Conservation (phyloP, 1,284 basidiomycete species). For the Ustilago bromivora region DNA sequence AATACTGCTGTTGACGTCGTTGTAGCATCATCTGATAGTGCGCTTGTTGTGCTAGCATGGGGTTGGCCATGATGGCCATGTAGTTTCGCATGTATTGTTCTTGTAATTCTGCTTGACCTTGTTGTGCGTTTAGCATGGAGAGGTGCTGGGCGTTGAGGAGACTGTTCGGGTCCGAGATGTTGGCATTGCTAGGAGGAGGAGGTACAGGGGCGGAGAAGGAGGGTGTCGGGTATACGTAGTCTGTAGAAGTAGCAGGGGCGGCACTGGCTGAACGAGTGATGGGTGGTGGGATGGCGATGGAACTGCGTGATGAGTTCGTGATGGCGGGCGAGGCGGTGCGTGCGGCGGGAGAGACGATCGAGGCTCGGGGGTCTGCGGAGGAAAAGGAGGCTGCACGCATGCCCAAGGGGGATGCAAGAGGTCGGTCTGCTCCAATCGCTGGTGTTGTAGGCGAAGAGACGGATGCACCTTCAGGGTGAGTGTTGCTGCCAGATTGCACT, state of each 20-base stretch:
- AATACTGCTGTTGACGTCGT: conserved; percentile 48
- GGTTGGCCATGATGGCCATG: conserved; percentile 54
- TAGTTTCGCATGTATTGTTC: conserved; percentile 54
- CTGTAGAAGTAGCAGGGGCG: background rate
- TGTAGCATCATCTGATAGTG: conserved; percentile 51
- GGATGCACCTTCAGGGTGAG: background rate
- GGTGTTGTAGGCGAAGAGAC: background rate
- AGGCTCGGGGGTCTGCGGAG: conserved; percentile 10
- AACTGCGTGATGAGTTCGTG: conserved; percentile 34
- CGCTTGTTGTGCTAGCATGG: conserved; percentile 47
- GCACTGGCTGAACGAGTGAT: conserved; percentile 31
- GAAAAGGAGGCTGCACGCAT: conserved; percentile 18
- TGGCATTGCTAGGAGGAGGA: background rate
- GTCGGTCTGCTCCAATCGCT: background rate
- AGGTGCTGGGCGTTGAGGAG: conserved; percentile 34
- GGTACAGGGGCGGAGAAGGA: background rate
- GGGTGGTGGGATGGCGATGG: conserved; percentile 30
- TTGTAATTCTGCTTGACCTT: conserved; percentile 44
- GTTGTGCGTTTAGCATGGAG: conserved; percentile 37
- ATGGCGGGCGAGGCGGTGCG: conserved; percentile 33
- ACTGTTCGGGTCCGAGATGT: conserved; percentile 8
- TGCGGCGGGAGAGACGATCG: conserved; percentile 13
- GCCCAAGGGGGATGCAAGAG: conserved; percentile 12
- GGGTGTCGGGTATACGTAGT: background rate
- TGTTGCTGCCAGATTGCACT: conserved; percentile 13